Percentiles rank a stretch among this genome's conserved stretches.
These are phyloP conservation scores for Halophytophthora batemanensis DNA, from an alignment of 352 stramenopile species.

Conservation along the genomic window DNA sequence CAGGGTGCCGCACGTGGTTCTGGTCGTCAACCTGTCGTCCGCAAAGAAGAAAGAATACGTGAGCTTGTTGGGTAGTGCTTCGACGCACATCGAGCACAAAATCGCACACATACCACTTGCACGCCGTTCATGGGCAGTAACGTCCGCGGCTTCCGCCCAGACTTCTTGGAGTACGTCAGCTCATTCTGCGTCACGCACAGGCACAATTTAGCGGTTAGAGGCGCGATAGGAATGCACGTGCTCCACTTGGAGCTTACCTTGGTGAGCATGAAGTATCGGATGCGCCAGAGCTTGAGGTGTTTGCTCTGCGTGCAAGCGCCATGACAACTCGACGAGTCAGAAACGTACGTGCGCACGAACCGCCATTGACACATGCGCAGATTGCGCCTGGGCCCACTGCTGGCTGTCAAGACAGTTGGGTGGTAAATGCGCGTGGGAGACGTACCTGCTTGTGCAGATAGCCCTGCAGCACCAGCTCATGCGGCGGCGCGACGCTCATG, in stretches of 20 bases:
- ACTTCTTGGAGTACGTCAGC: constrained; percentile 80
- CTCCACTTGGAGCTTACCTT: constrained; percentile 29
- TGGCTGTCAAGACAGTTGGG: not conserved
- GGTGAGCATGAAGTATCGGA: constrained; percentile 83
- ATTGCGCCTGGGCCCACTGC: not conserved
- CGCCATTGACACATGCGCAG: too few relatives aligned
- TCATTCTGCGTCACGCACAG: constrained; percentile 36
- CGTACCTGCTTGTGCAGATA: constrained; percentile 84
- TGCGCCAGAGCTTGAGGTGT: constrained; percentile 84
- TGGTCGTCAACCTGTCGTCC: constrained; percentile 71
- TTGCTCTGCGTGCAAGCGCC: constrained; percentile 46
- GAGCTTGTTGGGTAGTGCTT: not conserved
- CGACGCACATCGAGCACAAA: not conserved
- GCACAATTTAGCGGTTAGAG: not conserved
- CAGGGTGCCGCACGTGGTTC: constrained; percentile 64
- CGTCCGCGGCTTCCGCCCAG: constrained; percentile 66
- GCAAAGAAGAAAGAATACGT: not conserved
- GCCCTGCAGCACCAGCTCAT: constrained; percentile 63
- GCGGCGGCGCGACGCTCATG: constrained; percentile 50
- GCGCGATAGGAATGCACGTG: not conserved
- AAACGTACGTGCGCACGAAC: not conserved
- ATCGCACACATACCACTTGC: constrained; percentile 49
- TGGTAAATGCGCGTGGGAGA: not conserved
- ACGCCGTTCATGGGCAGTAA: constrained; percentile 43
- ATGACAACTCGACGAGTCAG: not conserved